A percentile compares a stretch with the other conserved stretches of the same genome.
phyloP scores from a whole-genome alignment of 23 red algal species.

The Pyropia yezoensis region DNA sequence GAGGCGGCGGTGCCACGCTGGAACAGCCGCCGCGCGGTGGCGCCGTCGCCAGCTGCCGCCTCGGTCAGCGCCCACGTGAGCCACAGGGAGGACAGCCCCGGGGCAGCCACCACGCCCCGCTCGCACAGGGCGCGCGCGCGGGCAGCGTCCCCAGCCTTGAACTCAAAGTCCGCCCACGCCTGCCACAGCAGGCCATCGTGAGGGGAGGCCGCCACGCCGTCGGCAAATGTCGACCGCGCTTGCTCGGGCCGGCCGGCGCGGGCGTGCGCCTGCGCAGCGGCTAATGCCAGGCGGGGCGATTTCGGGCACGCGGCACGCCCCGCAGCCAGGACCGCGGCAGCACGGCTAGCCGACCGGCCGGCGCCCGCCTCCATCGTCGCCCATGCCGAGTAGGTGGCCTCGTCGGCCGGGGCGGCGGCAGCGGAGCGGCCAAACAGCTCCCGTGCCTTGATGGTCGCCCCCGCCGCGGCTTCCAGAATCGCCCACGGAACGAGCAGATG shows the following conservation, averaged over 20 bases:
- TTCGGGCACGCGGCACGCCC: too few species aligned
- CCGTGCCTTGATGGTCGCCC: too few species aligned
- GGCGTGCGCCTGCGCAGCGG: too few species aligned
- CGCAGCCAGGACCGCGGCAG: too few species aligned
- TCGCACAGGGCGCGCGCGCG: conserved; percentile 52
- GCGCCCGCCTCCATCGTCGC: too few species aligned
- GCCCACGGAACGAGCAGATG: too few species aligned
- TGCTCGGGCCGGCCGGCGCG: conserved; percentile 37
- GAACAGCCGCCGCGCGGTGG: conserved; percentile 56
- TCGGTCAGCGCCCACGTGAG: conserved; percentile 73
- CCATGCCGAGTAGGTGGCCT: too few species aligned
- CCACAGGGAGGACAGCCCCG: conserved; percentile 49
- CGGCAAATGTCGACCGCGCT: conserved; percentile 44
- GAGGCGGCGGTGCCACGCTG: conserved; percentile 44
- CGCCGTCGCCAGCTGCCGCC: conserved; percentile 51
- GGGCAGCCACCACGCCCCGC: conserved; percentile 16
- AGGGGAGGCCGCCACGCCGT: conserved; percentile 46
- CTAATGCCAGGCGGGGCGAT: too few species aligned
- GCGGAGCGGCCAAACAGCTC: too few species aligned
- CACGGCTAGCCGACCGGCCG: too few species aligned
- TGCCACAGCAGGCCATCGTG: conserved; percentile 53
- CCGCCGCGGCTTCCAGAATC: too few species aligned
- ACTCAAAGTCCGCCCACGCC: conserved; percentile 81
- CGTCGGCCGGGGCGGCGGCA: too few species aligned
- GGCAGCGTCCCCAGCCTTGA: conserved; percentile 47